Base-by-base conservation (phyloP, 208 protist species). In the Angomonas deanei region DNA sequence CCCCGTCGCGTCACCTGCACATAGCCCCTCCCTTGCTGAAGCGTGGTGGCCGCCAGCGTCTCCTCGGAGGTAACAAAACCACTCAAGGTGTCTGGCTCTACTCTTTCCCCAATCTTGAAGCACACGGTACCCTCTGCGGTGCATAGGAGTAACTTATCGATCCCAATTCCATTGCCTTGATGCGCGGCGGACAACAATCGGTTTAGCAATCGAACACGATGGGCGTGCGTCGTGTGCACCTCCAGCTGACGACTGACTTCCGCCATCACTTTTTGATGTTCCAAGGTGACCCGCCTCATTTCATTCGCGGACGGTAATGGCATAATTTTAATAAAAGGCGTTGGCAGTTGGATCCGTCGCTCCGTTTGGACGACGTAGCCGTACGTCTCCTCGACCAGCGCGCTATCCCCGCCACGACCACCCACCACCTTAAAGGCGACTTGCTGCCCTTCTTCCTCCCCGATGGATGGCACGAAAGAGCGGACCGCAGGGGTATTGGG, bases 31-130 rank as follows among this genome's bases (percentile, higher is more conserved):
- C 85, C 88, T 52, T 82, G 46, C 38, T 76, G 66, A 38, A 94
- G 70, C 23, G 88, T 87, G 36, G 72, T 73, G 19, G 85, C 82
- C 2, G 76, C 80, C 30, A 94, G 74, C 8, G 88, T 94, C 26
- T 79, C 74, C 72, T 90, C 84, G 10, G 67, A 62, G 3, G 80
- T 86, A 11, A 76, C 73, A 71, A 94, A 91, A 17, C 66, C 72
- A 8, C 66, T 68, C 19, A 52, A 38, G 26, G 77, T 85, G 68
- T 92, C 84, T 21, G 61, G 68, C 75, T 90, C 82, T 48, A 94
- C 73, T 0, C 62, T 68, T 1, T 66, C 64, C 21, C 72, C 72
- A 39, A 91, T 71, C 5, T 46, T 72, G 64, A 82, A 81, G 32
- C 82, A 78, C 3, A 74, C 79, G 23, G 81, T 91, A 31, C 77